Percentiles rank a stretch among this genome's conserved stretches.
Evolutionary conservation across 2,329 filamentous ascomycete genomes (phyloP).

Genomic region (Berkeleyomyces basicola): DNA sequence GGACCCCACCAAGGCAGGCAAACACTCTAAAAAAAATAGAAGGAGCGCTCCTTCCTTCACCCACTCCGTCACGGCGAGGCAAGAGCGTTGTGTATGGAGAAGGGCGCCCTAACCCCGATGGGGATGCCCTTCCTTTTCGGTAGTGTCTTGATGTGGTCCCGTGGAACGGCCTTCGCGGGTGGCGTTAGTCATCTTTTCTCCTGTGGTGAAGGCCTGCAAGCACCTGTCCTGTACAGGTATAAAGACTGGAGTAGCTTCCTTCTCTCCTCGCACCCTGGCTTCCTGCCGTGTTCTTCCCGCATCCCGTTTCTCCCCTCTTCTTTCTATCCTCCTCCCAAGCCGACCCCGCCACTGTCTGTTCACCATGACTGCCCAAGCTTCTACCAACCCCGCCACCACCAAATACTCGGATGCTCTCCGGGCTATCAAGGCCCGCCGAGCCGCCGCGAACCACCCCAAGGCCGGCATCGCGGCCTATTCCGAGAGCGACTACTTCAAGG

Average conservation of each 20-base stretch:
- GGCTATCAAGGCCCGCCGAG: constrained; percentile 49
- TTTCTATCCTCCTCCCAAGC: background rate
- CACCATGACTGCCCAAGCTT: constrained; percentile 8
- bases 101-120: background rate
- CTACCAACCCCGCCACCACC: background rate
- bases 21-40: background rate
- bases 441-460: constrained; percentile 53
- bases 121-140: background rate
- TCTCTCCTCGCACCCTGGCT: background rate
- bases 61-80: background rate
- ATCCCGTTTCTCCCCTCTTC: background rate
- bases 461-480: constrained; percentile 62
- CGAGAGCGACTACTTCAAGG: constrained; percentile 72
- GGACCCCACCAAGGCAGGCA: background rate
- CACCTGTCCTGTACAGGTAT: no score
- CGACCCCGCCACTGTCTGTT: background rate
- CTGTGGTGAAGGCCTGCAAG: background rate
- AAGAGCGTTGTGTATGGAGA: background rate
- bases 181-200: background rate
- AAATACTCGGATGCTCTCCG: constrained; percentile 26
- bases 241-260: background rate
- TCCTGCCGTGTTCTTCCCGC: background rate
- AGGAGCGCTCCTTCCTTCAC: background rate
- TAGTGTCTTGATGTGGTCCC: background rate
- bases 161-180: background rate